Evolutionary conservation across 2,329 filamentous ascomycete species (phyloP).

Genomic region (Tolypocladium ovalisporum): DNA sequence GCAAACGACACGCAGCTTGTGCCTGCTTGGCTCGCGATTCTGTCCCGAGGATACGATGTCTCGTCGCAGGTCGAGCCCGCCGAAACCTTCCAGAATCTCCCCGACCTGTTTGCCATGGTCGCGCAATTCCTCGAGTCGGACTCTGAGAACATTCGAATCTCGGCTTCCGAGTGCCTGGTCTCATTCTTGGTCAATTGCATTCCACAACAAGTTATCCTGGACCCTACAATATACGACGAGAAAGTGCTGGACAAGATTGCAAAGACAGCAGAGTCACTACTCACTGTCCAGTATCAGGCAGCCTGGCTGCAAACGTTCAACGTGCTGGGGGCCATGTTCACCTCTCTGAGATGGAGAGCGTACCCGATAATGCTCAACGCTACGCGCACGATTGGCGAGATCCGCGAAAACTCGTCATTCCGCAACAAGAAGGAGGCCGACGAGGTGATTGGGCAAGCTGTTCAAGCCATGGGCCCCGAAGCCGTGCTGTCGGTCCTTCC

Average conservation of each 20-base stretch:
- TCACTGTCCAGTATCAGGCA: constrained; percentile 84
- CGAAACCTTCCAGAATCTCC: constrained; percentile 84
- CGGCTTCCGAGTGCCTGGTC: constrained; percentile 87
- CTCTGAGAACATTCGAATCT: constrained; percentile 87
- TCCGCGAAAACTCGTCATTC: constrained; percentile 81
- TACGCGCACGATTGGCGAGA: constrained; percentile 70
- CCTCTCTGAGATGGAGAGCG: constrained; percentile 74
- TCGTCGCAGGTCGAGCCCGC: constrained; percentile 79
- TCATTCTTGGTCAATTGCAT: constrained; percentile 89
- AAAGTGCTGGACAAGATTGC: constrained; percentile 77
- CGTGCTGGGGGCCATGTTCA: constrained; percentile 78
- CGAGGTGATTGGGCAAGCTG: constrained; percentile 75
- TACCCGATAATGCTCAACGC: constrained; percentile 67
- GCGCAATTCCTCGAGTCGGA: constrained; percentile 73
- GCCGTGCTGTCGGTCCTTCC: constrained; percentile 74
- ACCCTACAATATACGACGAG: constrained; percentile 87
- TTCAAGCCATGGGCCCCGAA: constrained; percentile 83
- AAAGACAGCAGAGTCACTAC: constrained; percentile 58
- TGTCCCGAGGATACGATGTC: constrained; percentile 90
- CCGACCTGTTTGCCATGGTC: constrained; percentile 72
- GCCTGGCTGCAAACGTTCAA: constrained; percentile 94
- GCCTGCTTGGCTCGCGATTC: constrained; percentile 90
- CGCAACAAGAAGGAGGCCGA: constrained; percentile 92
- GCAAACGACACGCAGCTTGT: constrained; percentile 90
- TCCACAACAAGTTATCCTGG: constrained; percentile 69